Conservation (phyloP, 192 early-diverging fungal genomes). For the Coemansia sp. region DNA sequence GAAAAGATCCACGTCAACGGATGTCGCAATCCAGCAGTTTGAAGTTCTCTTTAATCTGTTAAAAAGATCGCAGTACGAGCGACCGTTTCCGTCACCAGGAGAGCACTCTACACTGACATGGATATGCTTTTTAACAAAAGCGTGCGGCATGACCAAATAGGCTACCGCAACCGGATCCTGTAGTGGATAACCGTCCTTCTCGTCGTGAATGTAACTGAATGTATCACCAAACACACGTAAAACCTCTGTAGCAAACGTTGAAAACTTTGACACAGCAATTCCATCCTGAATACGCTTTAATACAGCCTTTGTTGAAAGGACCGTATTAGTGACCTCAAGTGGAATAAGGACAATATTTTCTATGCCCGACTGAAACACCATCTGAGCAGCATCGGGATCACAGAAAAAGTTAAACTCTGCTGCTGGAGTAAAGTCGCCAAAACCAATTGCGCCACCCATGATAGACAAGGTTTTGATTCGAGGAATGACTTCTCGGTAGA, state of each 20-base stretch:
- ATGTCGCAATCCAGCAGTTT: conserved; percentile 26
- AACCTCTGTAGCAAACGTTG: conserved; percentile 15
- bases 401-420: conserved; percentile 41
- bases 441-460: conserved; percentile 44
- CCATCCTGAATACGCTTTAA: conserved; percentile 14
- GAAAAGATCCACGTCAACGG: conserved; percentile 18
- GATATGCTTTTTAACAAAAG: conserved; percentile 12
- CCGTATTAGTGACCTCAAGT: conserved; percentile 26
- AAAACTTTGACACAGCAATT: conserved; percentile 14
- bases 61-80: conserved; percentile 15
- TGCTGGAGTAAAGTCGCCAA: conserved; percentile 22
- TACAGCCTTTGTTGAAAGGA: conserved; percentile 9
- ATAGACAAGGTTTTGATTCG: conserved; percentile 37
- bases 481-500: conserved; percentile 36
- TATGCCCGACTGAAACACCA: conserved; percentile 21
- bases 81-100: conserved; percentile 3
- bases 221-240: conserved; percentile 12
- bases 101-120: conserved; percentile 15
- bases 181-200: conserved; percentile 17
- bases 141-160: conserved; percentile 25
- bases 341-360: conserved; percentile 22
- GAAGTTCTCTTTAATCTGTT: neutral
- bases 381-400: conserved; percentile 38
- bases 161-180: conserved; percentile 31
- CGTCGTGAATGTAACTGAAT: conserved; percentile 11